phyloP scores from a whole-genome alignment of 2,329 filamentous ascomycete genomes.

The Fusarium euwallaceae region DNA sequence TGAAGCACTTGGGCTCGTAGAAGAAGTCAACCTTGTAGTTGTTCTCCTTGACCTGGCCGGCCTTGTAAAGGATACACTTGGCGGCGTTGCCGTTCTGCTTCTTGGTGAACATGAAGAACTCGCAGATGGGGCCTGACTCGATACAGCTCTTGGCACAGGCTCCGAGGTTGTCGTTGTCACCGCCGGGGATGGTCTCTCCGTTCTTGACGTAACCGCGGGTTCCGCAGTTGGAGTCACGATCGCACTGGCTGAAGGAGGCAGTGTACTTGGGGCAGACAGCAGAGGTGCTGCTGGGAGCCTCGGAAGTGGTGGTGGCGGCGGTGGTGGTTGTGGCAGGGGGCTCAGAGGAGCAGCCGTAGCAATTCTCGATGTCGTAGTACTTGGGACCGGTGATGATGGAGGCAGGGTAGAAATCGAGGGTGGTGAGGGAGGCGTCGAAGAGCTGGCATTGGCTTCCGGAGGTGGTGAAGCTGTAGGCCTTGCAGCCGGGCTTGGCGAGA shows the following conservation, averaged over 20 bases:
- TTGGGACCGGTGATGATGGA: background rate
- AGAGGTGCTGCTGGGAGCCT: background rate
- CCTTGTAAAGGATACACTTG: slow-evolving; percentile 34
- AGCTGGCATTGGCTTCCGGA: background rate
- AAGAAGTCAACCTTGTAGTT: slow-evolving; percentile 7
- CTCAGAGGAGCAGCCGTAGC: background rate
- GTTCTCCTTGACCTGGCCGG: slow-evolving; percentile 15
- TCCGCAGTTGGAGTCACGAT: slow-evolving; percentile 22
- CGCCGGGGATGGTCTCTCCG: slow-evolving; percentile 5
- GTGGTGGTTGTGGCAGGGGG: background rate
- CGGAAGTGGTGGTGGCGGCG: background rate
- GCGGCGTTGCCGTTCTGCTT: background rate
- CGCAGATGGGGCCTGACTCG: slow-evolving; percentile 12
- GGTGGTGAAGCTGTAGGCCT: slow-evolving; percentile 34
- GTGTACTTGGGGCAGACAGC: slow-evolving; percentile 31
- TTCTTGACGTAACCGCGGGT: slow-evolving; percentile 21
- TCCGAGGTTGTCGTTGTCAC: slow-evolving; percentile 27
- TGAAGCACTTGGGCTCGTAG: slow-evolving; percentile 33
- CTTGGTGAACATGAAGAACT: slow-evolving; percentile 30
- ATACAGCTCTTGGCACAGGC: slow-evolving; percentile 40
- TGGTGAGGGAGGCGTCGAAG: background rate
- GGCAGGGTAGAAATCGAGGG: no score
- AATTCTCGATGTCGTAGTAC: background rate
- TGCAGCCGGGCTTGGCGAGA: background rate
- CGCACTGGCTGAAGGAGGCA: slow-evolving; percentile 21